Base-by-base conservation (phyloP, 257 asterid genomes). In the Solanum corneliomulleri region DNA sequence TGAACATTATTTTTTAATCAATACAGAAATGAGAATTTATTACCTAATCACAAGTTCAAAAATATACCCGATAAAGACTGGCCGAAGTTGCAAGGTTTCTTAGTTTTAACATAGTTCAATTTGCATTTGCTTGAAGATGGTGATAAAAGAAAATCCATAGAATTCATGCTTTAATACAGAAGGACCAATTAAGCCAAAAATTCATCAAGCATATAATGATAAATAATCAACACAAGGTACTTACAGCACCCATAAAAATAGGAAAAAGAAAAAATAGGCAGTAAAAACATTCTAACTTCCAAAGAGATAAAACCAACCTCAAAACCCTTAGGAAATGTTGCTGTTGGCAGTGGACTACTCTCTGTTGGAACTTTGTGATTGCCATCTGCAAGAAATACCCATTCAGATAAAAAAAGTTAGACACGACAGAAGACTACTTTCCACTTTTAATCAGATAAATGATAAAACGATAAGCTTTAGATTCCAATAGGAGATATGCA, bases 261-360 rank as follows among this genome's bases (percentile, higher is more conserved):
- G 27, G 62, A 58, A 74, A 56, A 60, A 83, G 58, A 15, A 44
- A 72, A n/a, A 72, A 29, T n/a, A 47, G 29, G 60, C 76, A 62
- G 47, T 41, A 16, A 33, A 11, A 11, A 33, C 44, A 74, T 44
- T 15, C 71, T 23, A 75, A 76, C 13, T 44, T 66, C 27, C 83
- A 45, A 84, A 45, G 85, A 84, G 72, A 37, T 58, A 27, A 82
- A 82, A 77, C 75, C 44, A 78, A 94, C 98, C 98, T 95, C 94
- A 83, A 94, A 88, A 77, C 95, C 96, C 86, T 86, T 88, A 29
- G 98, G 98, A 76, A 95, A 93, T 71, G 94, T 92, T 18, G 96
- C 90, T 76, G 49, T 84, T 58, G 86, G 87, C 80, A 89, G 81
- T 86, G 92, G 80, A 68, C 90, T 93, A 84, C 90, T 91, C 86